phyloP scores from a whole-genome alignment of 2,329 filamentous ascomycete genomes.

The Kalmusia sp. region DNA sequence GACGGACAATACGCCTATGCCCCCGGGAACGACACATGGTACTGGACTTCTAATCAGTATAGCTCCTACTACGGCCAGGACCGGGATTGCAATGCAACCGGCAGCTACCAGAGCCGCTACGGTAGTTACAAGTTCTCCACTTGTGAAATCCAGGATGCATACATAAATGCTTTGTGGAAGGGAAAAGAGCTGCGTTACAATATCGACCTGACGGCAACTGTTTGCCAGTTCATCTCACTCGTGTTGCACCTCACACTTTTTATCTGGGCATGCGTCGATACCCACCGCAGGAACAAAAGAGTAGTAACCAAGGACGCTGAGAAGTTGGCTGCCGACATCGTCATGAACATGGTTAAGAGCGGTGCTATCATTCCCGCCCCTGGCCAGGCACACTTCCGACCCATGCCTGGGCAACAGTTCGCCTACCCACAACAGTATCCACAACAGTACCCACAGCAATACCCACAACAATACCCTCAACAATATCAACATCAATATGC shows the following conservation, averaged over 20 bases:
- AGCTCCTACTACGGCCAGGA: constrained; percentile 15
- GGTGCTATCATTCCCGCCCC: constrained; percentile 37
- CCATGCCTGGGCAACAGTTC: constrained; percentile 13
- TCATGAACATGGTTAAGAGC: constrained; percentile 41
- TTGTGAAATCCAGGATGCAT: constrained; percentile 40
- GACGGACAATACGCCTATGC: constrained; percentile 29
- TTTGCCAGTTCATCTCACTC: constrained; percentile 40
- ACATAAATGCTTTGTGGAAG: constrained; percentile 37
- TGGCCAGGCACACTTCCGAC: constrained; percentile 22
- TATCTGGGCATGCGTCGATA: constrained; percentile 49
- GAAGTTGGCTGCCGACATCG: constrained; percentile 39
- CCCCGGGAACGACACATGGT: constrained; percentile 40
- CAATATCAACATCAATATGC: too few species aligned
- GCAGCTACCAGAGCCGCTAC: background rate
- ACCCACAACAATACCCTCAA: constrained; percentile 12
- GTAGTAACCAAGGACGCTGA: constrained; percentile 39
- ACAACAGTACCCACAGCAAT: constrained; percentile 18
- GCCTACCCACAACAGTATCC: constrained; percentile 15
- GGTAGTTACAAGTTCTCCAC: constrained; percentile 17
- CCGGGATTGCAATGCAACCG: constrained; percentile 22
- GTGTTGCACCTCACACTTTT: constrained; percentile 44
- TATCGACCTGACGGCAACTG: constrained; percentile 30
- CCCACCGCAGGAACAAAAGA: constrained; percentile 28
- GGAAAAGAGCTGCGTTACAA: constrained; percentile 27
- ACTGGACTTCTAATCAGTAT: constrained; percentile 25